Conservation (phyloP, 345 rosid genomes). For the Linum tenue region DNA sequence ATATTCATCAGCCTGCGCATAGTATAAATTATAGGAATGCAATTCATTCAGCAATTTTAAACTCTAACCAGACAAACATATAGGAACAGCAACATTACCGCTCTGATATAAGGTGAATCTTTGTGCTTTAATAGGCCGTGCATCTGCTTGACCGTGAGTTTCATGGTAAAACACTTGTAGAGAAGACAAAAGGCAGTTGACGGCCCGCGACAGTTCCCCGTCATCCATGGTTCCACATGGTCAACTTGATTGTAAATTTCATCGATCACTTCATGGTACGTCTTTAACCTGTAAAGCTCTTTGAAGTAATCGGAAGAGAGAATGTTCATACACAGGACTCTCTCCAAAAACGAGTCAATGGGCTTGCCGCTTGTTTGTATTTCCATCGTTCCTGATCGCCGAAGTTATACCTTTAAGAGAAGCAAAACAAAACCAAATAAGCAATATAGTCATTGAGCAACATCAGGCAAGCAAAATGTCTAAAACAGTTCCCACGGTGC, state of each 20-base stretch:
- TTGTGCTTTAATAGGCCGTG: slow-evolving; percentile 83
- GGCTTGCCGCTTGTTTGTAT: slow-evolving; percentile 77
- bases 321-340: slow-evolving; percentile 97
- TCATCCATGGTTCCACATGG: slow-evolving; percentile 99
- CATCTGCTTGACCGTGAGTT: slow-evolving; percentile 94
- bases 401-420: neutral
- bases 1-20: too few relatives aligned
- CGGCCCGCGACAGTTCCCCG: slow-evolving; percentile 98
- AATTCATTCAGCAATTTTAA: neutral
- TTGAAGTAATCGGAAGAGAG: slow-evolving; percentile 96
- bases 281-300: slow-evolving; percentile 90
- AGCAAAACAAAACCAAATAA: neutral
- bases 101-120: slow-evolving; percentile 94
- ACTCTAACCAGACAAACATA: neutral
- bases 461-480: too few relatives aligned
- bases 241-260: slow-evolving; percentile 98
- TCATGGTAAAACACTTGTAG: slow-evolving; percentile 97
- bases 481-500: too few relatives aligned
- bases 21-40: too few relatives aligned
- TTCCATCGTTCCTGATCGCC: slow-evolving; percentile 31
- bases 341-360: slow-evolving; percentile 72
- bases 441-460: neutral
- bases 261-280: slow-evolving; percentile 91
- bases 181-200: slow-evolving; percentile 90
- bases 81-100: slow-evolving; percentile 34